Evolutionary conservation across 495 filamentous ascomycete species (phyloP), one percentile per base, ranked within the genome.

Genomic region (Talaromyces liani): DNA sequence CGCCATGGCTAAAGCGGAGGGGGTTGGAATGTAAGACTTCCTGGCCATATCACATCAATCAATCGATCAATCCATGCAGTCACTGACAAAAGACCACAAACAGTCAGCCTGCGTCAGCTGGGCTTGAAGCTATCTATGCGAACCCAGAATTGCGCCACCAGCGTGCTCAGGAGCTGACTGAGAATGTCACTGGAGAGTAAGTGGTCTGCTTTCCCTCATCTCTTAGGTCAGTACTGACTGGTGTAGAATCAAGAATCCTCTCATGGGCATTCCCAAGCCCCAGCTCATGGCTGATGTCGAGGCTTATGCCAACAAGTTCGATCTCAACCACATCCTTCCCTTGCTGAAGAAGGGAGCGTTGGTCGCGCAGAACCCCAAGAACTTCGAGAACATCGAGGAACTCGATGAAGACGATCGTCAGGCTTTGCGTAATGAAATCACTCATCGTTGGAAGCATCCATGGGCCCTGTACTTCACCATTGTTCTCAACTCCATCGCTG

Each of bases 401-500:
- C 77, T 91, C 2, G 72, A 77, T 64, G 80, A 84, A 0, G 69
- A 67, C 1, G 89, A 91, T 58, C 79, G 82, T 41, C 66, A 67
- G 4, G 73, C 68, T n/a, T 75, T 92, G 29, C 71, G 70, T 33
- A 66, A 81, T 47, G 89, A 92, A 66, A 70, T 78, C 20, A 76
- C 79, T 9, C 81, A 86, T 71, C 84, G 85, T 64, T 91, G 88
- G 87, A 78, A 83, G 33, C 83, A 88, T 24, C 87, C 88, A 7
- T 68, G 63, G 64, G 77, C 75, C n/a, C 74, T 91, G 12, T 86
- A 84, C 71, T 78, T 85, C 64, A 89, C 87, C 60, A 87, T 92
- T 65, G 70, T 82, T 22, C 80, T 87, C 34, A 88, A 86, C 70
- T 90, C 88, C 20, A 84, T 92, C 59, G 88, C 84, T n/a, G 89